phyloP scores from a whole-genome alignment of 352 stramenopile species.

The Phytophthora tubulina region DNA sequence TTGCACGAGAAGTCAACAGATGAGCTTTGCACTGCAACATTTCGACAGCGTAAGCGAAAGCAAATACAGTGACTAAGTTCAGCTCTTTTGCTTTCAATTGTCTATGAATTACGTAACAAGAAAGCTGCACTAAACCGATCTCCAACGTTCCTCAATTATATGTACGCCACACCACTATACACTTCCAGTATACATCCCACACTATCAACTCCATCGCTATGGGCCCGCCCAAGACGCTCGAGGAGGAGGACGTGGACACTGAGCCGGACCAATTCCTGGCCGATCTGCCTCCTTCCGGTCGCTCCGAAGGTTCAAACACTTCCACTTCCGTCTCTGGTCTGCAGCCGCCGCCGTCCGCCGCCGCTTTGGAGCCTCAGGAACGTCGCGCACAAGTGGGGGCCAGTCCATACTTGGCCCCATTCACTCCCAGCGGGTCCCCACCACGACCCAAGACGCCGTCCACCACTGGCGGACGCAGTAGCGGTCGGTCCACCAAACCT shows the following conservation, averaged over 20 bases:
- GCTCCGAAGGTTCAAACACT: background rate
- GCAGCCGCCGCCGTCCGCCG: conserved; percentile 36
- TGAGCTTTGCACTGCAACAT: too few species aligned
- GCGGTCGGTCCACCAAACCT: conserved; percentile 47
- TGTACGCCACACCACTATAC: too few species aligned
- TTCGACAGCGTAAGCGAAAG: too few species aligned
- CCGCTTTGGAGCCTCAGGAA: conserved; percentile 50
- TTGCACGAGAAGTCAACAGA: too few species aligned
- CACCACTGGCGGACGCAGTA: conserved; percentile 30
- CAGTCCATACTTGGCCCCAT: conserved; percentile 72
- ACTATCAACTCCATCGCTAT: conserved; percentile 7
- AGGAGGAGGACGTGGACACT: conserved; percentile 37
- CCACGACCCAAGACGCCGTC: conserved; percentile 66
- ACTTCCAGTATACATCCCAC: background rate
- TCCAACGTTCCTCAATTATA: too few species aligned
- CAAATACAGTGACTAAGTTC: too few species aligned
- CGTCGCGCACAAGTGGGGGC: conserved; percentile 69
- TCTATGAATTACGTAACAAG: too few species aligned
- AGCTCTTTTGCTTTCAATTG: too few species aligned
- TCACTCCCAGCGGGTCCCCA: conserved; percentile 74
- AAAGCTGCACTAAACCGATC: too few species aligned
- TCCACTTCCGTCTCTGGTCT: background rate
- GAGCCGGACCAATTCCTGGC: conserved; percentile 43
- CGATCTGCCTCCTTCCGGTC: conserved; percentile 32
- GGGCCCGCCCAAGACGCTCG: conserved; percentile 29